Percentiles rank a stretch among this genome's conserved stretches.
Conservation (phyloP, 2,329 filamentous ascomycete genomes). For the Trichoderma pleuroti region DNA sequence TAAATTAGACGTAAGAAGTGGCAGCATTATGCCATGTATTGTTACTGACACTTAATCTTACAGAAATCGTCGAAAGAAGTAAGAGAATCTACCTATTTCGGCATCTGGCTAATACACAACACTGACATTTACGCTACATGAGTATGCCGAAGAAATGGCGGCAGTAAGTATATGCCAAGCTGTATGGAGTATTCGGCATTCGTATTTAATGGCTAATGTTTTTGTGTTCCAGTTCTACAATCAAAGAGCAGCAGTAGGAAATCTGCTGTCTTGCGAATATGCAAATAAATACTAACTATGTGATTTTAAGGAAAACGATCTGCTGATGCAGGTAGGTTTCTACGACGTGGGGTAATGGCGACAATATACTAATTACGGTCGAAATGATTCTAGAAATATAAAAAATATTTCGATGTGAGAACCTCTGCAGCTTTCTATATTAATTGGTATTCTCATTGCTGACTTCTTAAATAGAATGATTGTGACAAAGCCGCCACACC, state of each 20-base stretch:
- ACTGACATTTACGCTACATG: neutral
- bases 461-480: neutral
- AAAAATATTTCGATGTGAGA: neutral
- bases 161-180: neutral
- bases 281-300: neutral
- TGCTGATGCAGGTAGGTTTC: neutral
- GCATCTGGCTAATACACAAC: neutral
- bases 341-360: neutral
- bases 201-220: neutral
- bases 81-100: neutral
- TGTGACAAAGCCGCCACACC: neutral
- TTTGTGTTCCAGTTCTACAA: neutral
- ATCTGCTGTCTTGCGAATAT: neutral
- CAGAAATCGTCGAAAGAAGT: neutral
- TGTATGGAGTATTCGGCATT: neutral
- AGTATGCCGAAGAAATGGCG: neutral
- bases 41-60: neutral
- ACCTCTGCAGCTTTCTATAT: neutral
- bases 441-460: neutral
- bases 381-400: neutral
- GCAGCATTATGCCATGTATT: neutral
- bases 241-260: neutral
- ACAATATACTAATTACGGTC: neutral
- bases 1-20: too few relatives aligned
- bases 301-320: neutral